phyloP scores from a whole-genome alignment of 1,284 basidiomycete genomes.

The Cutaneotrichosporon cyanovorans region DNA sequence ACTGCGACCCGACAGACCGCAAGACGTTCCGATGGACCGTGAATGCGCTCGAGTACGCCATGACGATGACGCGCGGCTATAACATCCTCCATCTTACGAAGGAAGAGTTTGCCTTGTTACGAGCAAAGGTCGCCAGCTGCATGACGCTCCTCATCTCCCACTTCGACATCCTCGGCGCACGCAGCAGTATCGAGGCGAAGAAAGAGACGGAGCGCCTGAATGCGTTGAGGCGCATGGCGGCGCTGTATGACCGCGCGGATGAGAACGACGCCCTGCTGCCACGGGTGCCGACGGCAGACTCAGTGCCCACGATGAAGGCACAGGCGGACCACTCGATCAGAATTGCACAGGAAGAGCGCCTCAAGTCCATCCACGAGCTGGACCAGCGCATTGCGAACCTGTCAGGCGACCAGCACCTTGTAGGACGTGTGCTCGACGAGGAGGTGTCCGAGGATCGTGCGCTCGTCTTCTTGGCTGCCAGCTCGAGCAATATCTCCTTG shows the following conservation, averaged over 20 bases:
- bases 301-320: conserved; percentile 19
- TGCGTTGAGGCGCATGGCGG: conserved; percentile 59
- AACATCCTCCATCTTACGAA: conserved; percentile 83
- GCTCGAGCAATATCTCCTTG: conserved; percentile 88
- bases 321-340: conserved; percentile 57
- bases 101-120: conserved; percentile 79
- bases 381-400: conserved; percentile 57
- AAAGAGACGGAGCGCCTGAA: conserved; percentile 80
- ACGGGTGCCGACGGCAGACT: conserved; percentile 24
- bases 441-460: conserved; percentile 86
- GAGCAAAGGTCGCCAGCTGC: conserved; percentile 88
- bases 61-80: conserved; percentile 79
- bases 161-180: conserved; percentile 94
- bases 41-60: conserved; percentile 87
- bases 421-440: conserved; percentile 84
- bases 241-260: conserved; percentile 49
- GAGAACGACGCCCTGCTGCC: conserved; percentile 47
- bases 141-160: conserved; percentile 95
- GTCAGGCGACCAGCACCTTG: conserved; percentile 61
- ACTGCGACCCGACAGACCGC: conserved; percentile 91
- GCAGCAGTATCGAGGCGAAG: conserved; percentile 76
- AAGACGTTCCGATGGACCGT: conserved; percentile 99
- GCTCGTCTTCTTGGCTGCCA: conserved; percentile 81
- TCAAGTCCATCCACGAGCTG: conserved; percentile 56
- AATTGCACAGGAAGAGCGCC: conserved; percentile 63